A percentile compares a stretch with the other conserved stretches of the same genome.
Conservation (phyloP, 805 yeast species). For the Wickerhamiella dianesei region DNA sequence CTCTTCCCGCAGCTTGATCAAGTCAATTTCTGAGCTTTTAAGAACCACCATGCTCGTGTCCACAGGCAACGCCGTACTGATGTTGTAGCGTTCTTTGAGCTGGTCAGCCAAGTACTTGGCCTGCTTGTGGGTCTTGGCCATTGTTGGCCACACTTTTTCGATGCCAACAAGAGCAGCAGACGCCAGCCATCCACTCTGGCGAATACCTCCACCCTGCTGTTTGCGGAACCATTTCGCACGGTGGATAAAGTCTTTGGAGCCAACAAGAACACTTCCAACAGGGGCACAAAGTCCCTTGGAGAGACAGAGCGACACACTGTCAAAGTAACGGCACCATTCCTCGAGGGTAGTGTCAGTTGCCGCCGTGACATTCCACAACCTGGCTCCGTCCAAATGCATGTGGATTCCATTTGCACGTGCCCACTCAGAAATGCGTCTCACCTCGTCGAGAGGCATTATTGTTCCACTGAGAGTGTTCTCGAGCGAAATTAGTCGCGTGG, state of each 20-base stretch:
- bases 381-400: conserved; percentile 89
- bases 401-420: conserved; percentile 45
- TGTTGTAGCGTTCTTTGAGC: conserved; percentile 27
- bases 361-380: conserved; percentile 80
- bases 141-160: conserved; percentile 52
- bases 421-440: conserved; percentile 55
- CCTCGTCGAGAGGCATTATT: conserved; percentile 66
- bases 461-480: conserved; percentile 86
- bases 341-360: conserved; percentile 52
- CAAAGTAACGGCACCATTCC: conserved; percentile 66
- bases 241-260: conserved; percentile 41
- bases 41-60: conserved; percentile 75
- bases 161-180: conserved; percentile 72
- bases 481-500: conserved; percentile 69
- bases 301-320: conserved; percentile 77
- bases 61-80: conserved; percentile 56
- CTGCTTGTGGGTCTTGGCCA: conserved; percentile 36
- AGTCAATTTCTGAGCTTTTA: conserved; percentile 50
- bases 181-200: conserved; percentile 75
- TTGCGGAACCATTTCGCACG: conserved; percentile 78
- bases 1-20: conserved; percentile 37
- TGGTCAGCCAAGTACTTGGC: conserved; percentile 36
- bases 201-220: conserved; percentile 86
- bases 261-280: conserved; percentile 77
- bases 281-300: conserved; percentile 92